Evolutionary conservation across 1,284 basidiomycete species (phyloP).

Genomic region (Phlebopus sp.): DNA sequence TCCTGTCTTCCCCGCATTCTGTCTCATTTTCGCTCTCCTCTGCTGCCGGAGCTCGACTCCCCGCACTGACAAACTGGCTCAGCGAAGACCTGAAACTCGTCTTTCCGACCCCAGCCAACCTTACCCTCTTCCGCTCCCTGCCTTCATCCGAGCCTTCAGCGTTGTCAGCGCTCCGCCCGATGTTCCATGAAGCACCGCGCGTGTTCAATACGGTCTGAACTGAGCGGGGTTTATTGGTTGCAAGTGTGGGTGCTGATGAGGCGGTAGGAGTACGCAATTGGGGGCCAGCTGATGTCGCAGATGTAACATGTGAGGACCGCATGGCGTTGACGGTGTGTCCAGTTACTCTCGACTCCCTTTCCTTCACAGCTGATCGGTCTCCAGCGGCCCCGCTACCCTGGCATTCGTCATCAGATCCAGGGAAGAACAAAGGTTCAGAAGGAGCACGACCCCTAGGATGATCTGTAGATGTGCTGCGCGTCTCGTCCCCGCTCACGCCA

Average conservation of each 20-base stretch:
- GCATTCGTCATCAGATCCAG: slow-evolving; percentile 20
- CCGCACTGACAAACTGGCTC: slow-evolving; percentile 50
- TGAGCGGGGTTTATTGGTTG: slow-evolving; percentile 20
- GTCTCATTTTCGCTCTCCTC: slow-evolving; percentile 15
- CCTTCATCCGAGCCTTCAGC: slow-evolving; percentile 20
- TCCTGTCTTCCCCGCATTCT: slow-evolving; percentile 6
- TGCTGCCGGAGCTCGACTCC: slow-evolving; percentile 31
- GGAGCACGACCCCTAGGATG: slow-evolving; percentile 12
- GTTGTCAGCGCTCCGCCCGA: slow-evolving; percentile 22
- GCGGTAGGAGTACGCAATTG: not conserved
- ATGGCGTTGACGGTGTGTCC: not conserved
- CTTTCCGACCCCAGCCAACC: slow-evolving; percentile 10
- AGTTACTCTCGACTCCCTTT: too few species aligned
- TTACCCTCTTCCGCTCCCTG: slow-evolving; percentile 22
- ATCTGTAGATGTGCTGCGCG: not conserved
- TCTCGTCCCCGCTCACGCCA: not conserved
- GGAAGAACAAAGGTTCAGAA: slow-evolving; percentile 28
- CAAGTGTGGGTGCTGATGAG: not conserved
- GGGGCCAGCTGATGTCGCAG: not conserved
- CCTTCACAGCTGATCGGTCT: not conserved
- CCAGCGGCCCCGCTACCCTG: not conserved
- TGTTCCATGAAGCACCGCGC: slow-evolving; percentile 44
- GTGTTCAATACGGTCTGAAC: slow-evolving; percentile 50
- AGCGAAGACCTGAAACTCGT: slow-evolving; percentile 44
- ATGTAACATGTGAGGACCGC: not conserved